phyloP scores from a whole-genome alignment of 306 rosid genomes.

The Vicia faba region DNA sequence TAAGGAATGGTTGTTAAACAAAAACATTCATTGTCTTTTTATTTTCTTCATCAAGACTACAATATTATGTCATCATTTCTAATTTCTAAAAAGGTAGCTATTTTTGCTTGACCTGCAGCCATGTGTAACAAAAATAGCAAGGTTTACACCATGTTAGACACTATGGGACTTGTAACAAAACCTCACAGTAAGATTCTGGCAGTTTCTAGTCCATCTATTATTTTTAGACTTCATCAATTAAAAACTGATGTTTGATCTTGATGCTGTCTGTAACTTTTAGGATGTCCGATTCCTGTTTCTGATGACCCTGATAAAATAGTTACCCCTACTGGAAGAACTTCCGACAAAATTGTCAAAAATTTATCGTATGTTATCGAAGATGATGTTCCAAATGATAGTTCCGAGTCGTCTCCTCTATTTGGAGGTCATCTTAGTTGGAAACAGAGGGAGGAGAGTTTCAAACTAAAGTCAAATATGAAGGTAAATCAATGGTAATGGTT shows the following conservation, averaged over 20 bases:
- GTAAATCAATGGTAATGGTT: constrained; percentile 41
- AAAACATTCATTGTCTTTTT: constrained; percentile 19
- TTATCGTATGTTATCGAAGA: constrained; percentile 59
- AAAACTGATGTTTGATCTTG: constrained; percentile 35
- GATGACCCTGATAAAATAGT: constrained; percentile 66
- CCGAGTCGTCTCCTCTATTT: constrained; percentile 67
- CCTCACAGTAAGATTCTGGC: constrained; percentile 72
- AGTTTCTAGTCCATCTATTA: constrained; percentile 17
- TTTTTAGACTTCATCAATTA: constrained; percentile 31
- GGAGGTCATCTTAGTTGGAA: constrained; percentile 90
- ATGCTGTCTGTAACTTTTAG: constrained; percentile 47
- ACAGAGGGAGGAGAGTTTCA: constrained; percentile 79
- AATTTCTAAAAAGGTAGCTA: constrained; percentile 31
- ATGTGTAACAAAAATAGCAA: constrained; percentile 90
- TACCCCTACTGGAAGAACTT: constrained; percentile 73
- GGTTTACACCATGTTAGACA: constrained; percentile 68
- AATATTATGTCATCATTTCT: constrained; percentile 21
- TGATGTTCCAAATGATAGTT: constrained; percentile 43
- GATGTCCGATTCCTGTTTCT: constrained; percentile 80
- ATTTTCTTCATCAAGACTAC: constrained; percentile 20
- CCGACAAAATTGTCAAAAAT: constrained; percentile 58
- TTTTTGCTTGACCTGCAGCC: constrained; percentile 63
- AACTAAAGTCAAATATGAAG: constrained; percentile 80
- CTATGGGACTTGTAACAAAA: constrained; percentile 65
- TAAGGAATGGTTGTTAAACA: constrained; percentile 24